Evolutionary conservation across 2,329 filamentous ascomycete genomes (phyloP).

Genomic region (Botrytis cinerea): DNA sequence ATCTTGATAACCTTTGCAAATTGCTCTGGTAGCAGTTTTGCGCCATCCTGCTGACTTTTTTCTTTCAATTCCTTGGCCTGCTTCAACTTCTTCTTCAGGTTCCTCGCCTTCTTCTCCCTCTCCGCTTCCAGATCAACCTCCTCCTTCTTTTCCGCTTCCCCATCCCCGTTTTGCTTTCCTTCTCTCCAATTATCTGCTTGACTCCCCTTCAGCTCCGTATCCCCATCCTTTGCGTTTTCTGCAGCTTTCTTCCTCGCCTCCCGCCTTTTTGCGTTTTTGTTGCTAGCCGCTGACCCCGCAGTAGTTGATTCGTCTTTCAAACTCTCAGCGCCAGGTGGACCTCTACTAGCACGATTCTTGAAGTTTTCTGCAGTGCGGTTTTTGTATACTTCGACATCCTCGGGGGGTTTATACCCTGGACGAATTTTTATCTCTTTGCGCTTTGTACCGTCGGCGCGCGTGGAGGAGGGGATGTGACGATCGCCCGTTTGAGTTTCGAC

Average conservation of each 20-base stretch:
- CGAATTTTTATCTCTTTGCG: conserved; percentile 92
- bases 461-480: conserved; percentile 85
- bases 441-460: conserved; percentile 84
- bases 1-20: conserved; percentile 98
- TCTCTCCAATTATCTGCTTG: conserved; percentile 42
- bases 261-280: conserved; percentile 83
- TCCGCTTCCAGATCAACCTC: conserved; percentile 69
- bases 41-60: conserved; percentile 81
- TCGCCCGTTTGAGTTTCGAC: conserved; percentile 74
- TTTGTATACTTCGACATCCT: conserved; percentile 96
- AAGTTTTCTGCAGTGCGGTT: conserved; percentile 86
- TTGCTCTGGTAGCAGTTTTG: conserved; percentile 84
- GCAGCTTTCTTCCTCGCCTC: conserved; percentile 66
- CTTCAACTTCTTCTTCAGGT: conserved; percentile 89
- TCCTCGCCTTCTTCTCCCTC: conserved; percentile 89
- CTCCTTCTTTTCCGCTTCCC: conserved; percentile 33
- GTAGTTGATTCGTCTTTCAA: conserved; percentile 49
- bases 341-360: conserved; percentile 70
- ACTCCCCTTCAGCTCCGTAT: conserved; percentile 41
- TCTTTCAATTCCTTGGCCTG: conserved; percentile 87
- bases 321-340: conserved; percentile 73
- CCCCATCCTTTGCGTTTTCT: conserved; percentile 47
- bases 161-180: conserved; percentile 31
- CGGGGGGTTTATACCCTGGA: conserved; percentile 89
- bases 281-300: conserved; percentile 55